Percentiles rank a stretch among this genome's conserved stretches.
phyloP scores from a whole-genome alignment of 1,284 basidiomycete genomes.

The Pseudozyma sp. region DNA sequence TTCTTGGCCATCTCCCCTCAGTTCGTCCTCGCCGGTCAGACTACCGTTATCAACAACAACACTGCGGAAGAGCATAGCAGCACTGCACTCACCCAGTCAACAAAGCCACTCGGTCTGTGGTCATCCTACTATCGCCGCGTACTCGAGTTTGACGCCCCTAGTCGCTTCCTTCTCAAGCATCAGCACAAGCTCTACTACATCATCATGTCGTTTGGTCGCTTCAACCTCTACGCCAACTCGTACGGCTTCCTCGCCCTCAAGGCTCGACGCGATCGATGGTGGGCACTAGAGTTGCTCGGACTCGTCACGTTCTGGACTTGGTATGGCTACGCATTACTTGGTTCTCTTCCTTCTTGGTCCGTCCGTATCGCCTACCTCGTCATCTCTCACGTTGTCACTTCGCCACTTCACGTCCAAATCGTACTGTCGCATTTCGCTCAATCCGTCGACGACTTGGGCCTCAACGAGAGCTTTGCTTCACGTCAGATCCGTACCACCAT shows the following conservation, averaged over 20 bases:
- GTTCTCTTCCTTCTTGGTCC: constrained; percentile 78
- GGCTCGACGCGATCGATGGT: constrained; percentile 68
- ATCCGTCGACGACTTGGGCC: constrained; percentile 90
- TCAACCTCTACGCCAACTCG: constrained; percentile 93
- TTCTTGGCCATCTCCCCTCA: constrained; percentile 93
- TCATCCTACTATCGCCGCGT: constrained; percentile 94
- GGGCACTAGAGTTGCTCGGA: constrained; percentile 75
- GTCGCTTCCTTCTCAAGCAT: constrained; percentile 77
- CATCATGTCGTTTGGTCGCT: constrained; percentile 89
- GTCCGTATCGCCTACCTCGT: constrained; percentile 78
- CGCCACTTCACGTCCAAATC: constrained; percentile 82
- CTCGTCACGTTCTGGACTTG: constrained; percentile 83
- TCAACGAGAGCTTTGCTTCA: constrained; percentile 88
- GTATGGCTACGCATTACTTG: constrained; percentile 76
- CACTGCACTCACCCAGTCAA: background rate
- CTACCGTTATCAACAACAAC: constrained; percentile 29
- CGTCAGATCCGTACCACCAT: constrained; percentile 95
- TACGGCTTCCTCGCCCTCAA: constrained; percentile 80
- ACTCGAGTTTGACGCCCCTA: constrained; percentile 81
- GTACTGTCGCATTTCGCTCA: constrained; percentile 98
- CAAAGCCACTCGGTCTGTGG: constrained; percentile 74
- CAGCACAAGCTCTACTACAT: constrained; percentile 96
- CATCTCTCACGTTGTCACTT: constrained; percentile 82
- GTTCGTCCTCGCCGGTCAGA: constrained; percentile 72
- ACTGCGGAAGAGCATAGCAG: background rate